phyloP scores from a whole-genome alignment of 768 basidiomycete species.

The Leccinum truebloodii region DNA sequence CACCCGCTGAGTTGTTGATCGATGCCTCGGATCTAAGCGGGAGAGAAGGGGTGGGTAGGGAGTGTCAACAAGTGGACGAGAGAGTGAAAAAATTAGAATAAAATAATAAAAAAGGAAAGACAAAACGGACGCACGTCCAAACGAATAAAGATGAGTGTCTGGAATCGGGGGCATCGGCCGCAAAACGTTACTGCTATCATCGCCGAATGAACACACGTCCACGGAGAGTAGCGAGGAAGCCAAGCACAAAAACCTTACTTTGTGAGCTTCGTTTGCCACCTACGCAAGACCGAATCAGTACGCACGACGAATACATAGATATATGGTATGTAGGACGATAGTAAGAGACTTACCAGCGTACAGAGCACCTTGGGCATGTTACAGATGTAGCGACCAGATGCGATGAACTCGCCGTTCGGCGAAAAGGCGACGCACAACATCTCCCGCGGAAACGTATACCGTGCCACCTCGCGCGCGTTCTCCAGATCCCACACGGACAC shows the following conservation, averaged over 20 bases:
- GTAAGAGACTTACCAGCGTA: constrained; percentile 6
- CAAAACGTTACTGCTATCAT: not conserved
- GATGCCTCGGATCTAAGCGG: not conserved
- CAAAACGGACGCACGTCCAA: constrained; percentile 6
- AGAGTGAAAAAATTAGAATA: not conserved
- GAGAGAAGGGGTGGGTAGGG: not conserved
- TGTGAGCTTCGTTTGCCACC: constrained; percentile 5
- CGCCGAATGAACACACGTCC: not conserved
- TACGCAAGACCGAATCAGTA: constrained; percentile 6
- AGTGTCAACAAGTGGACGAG: not conserved
- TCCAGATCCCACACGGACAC: constrained; percentile 23
- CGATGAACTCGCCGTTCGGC: constrained; percentile 22
- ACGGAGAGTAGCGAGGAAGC: not conserved
- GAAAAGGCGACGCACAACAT: constrained; percentile 27
- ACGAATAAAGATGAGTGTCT: not conserved
- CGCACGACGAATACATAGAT: not conserved
- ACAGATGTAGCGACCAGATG: constrained; percentile 19
- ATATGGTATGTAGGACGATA: not conserved
- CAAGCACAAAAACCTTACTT: constrained; percentile 7
- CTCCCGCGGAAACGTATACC: constrained; percentile 23
- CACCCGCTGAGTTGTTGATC: not conserved
- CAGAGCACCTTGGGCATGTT: constrained; percentile 13
- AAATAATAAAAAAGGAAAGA: not conserved
- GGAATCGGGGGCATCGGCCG: not conserved
- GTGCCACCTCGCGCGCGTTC: constrained; percentile 14